Conservation (phyloP, 2,329 filamentous ascomycete genomes). For the Xylaria hypoxylon region DNA sequence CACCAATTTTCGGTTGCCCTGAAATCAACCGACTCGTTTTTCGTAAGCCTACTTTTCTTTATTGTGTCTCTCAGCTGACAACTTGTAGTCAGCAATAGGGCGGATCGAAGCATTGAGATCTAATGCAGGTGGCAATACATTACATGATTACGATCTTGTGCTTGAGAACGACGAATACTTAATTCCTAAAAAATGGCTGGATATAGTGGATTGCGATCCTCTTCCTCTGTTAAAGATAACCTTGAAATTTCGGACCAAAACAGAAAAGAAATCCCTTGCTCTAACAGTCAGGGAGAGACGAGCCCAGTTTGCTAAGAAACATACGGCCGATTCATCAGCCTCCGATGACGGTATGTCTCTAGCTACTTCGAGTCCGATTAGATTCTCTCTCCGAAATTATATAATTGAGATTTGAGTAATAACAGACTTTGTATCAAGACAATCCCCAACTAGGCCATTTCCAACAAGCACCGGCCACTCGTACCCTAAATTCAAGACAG, state of each 20-base stretch:
- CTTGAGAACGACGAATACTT: conserved; percentile 25
- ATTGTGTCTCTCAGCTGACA: conserved; percentile 5
- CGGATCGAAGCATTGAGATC: conserved; percentile 22
- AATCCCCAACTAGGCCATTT: neutral
- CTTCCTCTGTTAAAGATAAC: conserved; percentile 16
- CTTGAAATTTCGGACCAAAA: conserved; percentile 3
- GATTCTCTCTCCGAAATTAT: too few relatives aligned
- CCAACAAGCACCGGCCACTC: neutral
- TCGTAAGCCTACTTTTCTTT: conserved; percentile 4
- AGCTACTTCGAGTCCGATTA: neutral
- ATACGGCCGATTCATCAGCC: neutral
- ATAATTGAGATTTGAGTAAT: neutral
- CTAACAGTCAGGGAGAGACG: neutral
- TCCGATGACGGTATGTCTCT: conserved; percentile 17
- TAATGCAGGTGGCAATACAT: conserved; percentile 11
- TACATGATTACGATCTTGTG: conserved; percentile 20
- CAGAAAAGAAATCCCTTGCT: conserved; percentile 3
- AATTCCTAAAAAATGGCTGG: conserved; percentile 29
- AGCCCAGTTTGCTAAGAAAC: neutral
- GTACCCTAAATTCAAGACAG: neutral
- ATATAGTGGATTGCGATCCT: conserved; percentile 20
- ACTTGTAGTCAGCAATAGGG: conserved; percentile 6
- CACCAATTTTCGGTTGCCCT: conserved; percentile 23
- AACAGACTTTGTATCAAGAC: neutral
- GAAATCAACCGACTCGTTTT: conserved; percentile 27